These are phyloP conservation scores for Leccinum sublutescens DNA, from an alignment of 768 basidiomycete genomes.

Conservation along the genomic window DNA sequence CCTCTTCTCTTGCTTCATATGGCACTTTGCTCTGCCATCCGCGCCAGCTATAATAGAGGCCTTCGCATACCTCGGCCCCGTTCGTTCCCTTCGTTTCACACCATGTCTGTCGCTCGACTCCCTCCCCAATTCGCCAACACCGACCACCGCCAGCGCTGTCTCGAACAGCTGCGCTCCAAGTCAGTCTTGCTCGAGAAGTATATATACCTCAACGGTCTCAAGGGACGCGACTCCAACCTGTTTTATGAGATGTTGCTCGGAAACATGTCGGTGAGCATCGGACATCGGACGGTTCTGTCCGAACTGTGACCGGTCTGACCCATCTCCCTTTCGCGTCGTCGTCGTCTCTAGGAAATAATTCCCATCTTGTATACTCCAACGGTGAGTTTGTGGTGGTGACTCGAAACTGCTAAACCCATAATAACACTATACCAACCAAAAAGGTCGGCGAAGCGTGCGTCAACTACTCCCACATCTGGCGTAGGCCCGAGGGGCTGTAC, in stretches of 20 bases:
- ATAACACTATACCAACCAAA: neutral
- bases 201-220: conserved; percentile 64
- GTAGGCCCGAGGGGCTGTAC: conserved; percentile 57
- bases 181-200: conserved; percentile 60
- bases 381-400: conserved; percentile 32
- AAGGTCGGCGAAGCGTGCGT: conserved; percentile 71
- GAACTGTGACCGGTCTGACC: no score
- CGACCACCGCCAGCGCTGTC: conserved; percentile 55
- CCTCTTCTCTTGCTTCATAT: conserved; percentile 6
- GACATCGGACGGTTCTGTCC: neutral
- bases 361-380: conserved; percentile 79
- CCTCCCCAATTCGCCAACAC: conserved; percentile 51
- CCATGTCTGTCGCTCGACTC: conserved; percentile 33
- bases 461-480: conserved; percentile 69
- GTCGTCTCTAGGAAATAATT: conserved; percentile 35
- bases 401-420: neutral
- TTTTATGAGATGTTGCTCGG: conserved; percentile 64
- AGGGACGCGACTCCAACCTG: conserved; percentile 58
- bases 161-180: conserved; percentile 59
- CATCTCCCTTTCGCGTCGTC: conserved; percentile 1
- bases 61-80: neutral
- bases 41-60: neutral
- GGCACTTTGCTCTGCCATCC: neutral
- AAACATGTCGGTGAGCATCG: conserved; percentile 52
- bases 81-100: conserved; percentile 10